Evolutionary conservation across 2,329 filamentous ascomycete species (phyloP).

Genomic region (Bipolaris oryzae): DNA sequence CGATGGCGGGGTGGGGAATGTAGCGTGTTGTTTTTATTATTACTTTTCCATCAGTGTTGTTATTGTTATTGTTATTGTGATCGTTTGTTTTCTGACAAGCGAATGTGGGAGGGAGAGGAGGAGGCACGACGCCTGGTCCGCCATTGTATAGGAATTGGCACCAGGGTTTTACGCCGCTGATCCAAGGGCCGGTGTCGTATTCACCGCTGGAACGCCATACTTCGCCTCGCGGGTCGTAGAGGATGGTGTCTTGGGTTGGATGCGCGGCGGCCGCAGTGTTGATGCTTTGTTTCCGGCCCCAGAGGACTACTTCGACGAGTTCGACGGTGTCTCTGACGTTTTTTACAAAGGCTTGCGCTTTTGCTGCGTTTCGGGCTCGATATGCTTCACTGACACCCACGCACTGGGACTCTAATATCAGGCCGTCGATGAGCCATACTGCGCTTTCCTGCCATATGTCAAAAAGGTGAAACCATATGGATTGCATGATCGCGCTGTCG

Average conservation of each 20-base stretch:
- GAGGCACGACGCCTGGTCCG: conserved; percentile 24
- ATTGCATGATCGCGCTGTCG: conserved; percentile 32
- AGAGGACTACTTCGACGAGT: conserved; percentile 8
- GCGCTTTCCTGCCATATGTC: conserved; percentile 29
- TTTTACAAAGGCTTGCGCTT: conserved; percentile 6
- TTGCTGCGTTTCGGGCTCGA: background rate
- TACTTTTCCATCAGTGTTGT: background rate
- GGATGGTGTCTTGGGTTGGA: background rate
- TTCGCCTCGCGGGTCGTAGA: conserved; percentile 16
- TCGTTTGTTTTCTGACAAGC: no score
- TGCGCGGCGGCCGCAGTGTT: background rate
- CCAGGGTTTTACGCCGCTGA: conserved; percentile 36
- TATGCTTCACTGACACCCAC: background rate
- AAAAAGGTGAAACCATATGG: conserved; percentile 37
- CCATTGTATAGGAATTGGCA: conserved; percentile 32
- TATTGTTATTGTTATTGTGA: no score
- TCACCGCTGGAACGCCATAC: background rate
- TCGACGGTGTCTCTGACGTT: conserved; percentile 2
- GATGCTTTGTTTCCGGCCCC: conserved; percentile 1
- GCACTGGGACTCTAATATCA: conserved; percentile 11
- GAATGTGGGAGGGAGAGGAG: background rate
- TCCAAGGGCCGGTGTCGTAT: conserved; percentile 22
- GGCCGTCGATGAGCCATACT: background rate
- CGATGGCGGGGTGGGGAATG: conserved; percentile 34
- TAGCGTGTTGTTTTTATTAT: conserved; percentile 4